phyloP scores from a whole-genome alignment of 2,329 filamentous ascomycete species.

The Sporothrix brunneoviolacea region DNA sequence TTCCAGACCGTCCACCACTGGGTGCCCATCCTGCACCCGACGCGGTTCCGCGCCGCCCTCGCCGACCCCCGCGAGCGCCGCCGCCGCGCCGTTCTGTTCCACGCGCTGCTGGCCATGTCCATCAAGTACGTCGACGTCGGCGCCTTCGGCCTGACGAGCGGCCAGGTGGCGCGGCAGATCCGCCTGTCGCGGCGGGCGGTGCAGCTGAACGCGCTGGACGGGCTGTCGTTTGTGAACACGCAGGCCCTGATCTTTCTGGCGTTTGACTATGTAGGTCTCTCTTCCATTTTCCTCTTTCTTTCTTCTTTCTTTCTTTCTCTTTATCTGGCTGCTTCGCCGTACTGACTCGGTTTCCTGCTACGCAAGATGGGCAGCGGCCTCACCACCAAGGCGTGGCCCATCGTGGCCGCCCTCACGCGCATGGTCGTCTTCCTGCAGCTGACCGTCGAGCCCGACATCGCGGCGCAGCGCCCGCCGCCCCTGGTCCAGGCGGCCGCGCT shows the following conservation, averaged over 20 bases:
- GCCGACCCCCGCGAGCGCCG: slow-evolving; percentile 21
- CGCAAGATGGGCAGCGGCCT: slow-evolving; percentile 26
- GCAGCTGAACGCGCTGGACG: slow-evolving; percentile 26
- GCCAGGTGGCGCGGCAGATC: neutral
- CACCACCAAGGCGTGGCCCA: slow-evolving; percentile 28
- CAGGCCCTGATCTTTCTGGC: slow-evolving; percentile 29
- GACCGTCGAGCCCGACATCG: slow-evolving; percentile 27
- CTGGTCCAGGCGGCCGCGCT: slow-evolving; percentile 23
- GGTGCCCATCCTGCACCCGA: slow-evolving; percentile 31
- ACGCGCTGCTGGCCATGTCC: slow-evolving; percentile 27
- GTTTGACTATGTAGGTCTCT: slow-evolving; percentile 26
- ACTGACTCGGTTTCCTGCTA: neutral
- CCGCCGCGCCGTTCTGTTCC: slow-evolving; percentile 26
- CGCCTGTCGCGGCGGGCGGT: slow-evolving; percentile 20
- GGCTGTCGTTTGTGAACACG: slow-evolving; percentile 28
- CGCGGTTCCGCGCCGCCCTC: slow-evolving; percentile 24
- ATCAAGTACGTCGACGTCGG: slow-evolving; percentile 22
- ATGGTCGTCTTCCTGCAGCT: slow-evolving; percentile 32
- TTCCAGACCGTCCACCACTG: slow-evolving; percentile 30
- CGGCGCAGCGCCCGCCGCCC: slow-evolving; percentile 22
- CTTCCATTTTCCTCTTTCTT: neutral
- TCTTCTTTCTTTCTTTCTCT: neutral
- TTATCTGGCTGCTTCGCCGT: slow-evolving; percentile 14
- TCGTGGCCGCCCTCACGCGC: slow-evolving; percentile 30
- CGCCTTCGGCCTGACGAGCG: slow-evolving; percentile 17